phyloP scores from a whole-genome alignment of 2,329 filamentous ascomycete species.

The Diaporthe ilicicola region DNA sequence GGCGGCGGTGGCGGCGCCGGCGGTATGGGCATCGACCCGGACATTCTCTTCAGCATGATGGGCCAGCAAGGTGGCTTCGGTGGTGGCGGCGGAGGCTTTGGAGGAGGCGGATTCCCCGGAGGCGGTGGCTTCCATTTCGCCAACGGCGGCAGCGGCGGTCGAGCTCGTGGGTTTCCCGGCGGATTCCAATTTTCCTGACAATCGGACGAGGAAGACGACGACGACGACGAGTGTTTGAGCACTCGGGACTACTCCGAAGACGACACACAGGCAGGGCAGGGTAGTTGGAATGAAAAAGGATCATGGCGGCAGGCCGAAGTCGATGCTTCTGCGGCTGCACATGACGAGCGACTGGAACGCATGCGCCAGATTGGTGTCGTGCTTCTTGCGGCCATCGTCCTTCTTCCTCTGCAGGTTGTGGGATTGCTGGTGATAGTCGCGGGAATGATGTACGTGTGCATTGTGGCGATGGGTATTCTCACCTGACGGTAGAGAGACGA shows the following conservation, averaged over 20 bases:
- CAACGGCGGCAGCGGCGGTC: conserved; percentile 55
- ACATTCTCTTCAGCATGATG: conserved; percentile 87
- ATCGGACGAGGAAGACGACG: conserved; percentile 46
- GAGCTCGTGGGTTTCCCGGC: conserved; percentile 50
- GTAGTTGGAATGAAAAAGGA: conserved; percentile 34
- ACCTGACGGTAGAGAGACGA: conserved; percentile 12
- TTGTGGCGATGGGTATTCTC: conserved; percentile 29
- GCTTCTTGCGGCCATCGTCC: conserved; percentile 53
- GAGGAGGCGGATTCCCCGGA: conserved; percentile 60
- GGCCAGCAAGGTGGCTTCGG: conserved; percentile 68
- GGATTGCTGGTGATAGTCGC: conserved; percentile 45
- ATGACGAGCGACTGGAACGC: conserved; percentile 49
- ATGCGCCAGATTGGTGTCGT: conserved; percentile 53
- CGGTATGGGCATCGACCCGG: conserved; percentile 72
- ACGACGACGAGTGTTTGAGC: conserved; percentile 42
- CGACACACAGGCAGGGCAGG: conserved; percentile 33
- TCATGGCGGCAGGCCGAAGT: conserved; percentile 29
- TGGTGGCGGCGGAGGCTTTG: conserved; percentile 54
- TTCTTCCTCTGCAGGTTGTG: conserved; percentile 55
- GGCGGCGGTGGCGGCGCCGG: conserved; percentile 69
- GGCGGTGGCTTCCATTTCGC: conserved; percentile 63
- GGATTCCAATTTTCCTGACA: conserved; percentile 59
- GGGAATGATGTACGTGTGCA: conserved; percentile 52
- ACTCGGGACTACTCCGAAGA: conserved; percentile 36
- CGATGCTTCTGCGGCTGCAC: conserved; percentile 39